phyloP scores from a whole-genome alignment of 306 rosid genomes.

The Vicia villosa region DNA sequence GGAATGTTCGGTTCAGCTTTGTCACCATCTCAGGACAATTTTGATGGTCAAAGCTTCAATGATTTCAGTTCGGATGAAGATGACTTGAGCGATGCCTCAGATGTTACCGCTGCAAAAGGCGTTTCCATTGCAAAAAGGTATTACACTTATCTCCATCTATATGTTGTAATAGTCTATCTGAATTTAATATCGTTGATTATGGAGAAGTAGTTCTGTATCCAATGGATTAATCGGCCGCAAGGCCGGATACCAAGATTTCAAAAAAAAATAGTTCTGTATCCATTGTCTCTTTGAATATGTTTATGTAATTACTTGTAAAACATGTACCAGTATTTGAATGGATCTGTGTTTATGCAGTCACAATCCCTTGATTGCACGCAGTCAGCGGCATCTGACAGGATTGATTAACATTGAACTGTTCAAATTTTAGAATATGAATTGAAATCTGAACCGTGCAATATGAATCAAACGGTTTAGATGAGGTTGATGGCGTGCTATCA shows the following conservation, averaged over 20 bases:
- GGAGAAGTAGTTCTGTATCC: no score
- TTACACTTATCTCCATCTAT: conserved; percentile 12
- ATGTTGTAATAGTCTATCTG: neutral
- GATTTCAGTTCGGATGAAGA: conserved; percentile 30
- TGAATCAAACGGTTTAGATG: no score
- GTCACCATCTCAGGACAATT: no score
- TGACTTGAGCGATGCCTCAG: conserved; percentile 29
- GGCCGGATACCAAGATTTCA: no score
- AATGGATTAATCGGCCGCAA: no score
- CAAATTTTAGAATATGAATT: no score
- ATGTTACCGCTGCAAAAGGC: neutral
- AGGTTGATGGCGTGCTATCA: no score
- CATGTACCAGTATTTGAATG: neutral
- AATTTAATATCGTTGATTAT: neutral
- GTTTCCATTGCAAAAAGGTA: conserved; percentile 51
- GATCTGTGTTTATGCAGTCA: no score
- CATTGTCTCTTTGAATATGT: neutral
- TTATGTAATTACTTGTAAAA: neutral
- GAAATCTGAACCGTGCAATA: no score
- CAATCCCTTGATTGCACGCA: no score
- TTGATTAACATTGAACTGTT: no score
- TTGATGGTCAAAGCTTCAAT: conserved; percentile 24
- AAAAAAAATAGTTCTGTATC: neutral
- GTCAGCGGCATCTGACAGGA: no score
- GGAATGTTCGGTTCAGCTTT: conserved; percentile 42